Base-by-base conservation (phyloP, 192 early-diverging fungal species). In the Gigaspora rosea region DNA sequence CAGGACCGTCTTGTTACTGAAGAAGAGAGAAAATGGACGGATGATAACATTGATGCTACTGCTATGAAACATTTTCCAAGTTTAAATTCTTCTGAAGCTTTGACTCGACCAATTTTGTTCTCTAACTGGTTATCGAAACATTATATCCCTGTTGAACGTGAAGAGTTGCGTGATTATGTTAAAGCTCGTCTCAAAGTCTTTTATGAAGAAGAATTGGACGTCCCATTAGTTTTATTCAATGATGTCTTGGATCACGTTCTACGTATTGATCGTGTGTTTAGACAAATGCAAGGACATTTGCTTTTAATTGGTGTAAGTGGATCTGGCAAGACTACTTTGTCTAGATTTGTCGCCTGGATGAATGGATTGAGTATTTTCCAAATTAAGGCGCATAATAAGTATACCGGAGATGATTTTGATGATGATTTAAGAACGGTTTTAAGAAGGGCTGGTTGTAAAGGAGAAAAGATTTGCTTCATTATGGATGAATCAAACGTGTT, bases 301-400 rank as follows among this genome's bases (percentile, higher is more conserved):
- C 87, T 99, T 78, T 85, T 99, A 58, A 99, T 99, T 78, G 98
- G 98, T 79, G 94, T 97, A 8, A 95, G 94, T 86, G 98, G 98
- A 59, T 88, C 90, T 51, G 98, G 98, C 78, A 99, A 99, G 87
- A 98, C 98, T 0, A 99, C 97, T 5, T 80, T 99, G 72, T 94
- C 98, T 10, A 91, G 98, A 7, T 99, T 99, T 78, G 97, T 97
- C n/a, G 97, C 97, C 0, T 99, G 98, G 98, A 95, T 99, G 95
- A 99, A 99, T 81, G 97, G 97, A 46, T 83, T 99, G 36, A 86
- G 89, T 62, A 93, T 99, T 36, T 94, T 95, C 88, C 97, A 99
- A 82, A 93, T 98, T 84, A 95, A 97, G 83, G 97, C 94, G n/a
- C 96, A 99, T 82, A 94, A 94, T 83, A 94, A 97, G 80, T 99